phyloP scores from a whole-genome alignment of 2,329 filamentous ascomycete species.

The Clarireedia sp. region DNA sequence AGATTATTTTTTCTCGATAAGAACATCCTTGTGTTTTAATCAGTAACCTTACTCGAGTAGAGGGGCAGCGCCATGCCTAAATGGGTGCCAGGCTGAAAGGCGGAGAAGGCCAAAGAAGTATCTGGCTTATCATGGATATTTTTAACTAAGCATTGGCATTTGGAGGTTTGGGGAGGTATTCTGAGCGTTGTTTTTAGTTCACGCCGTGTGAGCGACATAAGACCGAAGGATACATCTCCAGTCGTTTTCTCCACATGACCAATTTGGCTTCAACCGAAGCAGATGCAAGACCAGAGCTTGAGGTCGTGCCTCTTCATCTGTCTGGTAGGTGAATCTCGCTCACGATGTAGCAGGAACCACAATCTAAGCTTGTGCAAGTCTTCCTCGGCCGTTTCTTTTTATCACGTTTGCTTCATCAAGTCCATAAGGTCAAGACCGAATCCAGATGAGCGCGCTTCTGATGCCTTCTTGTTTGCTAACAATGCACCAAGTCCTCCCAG shows the following conservation, averaged over 20 bases:
- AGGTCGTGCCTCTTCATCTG: too few species aligned
- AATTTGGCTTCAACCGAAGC: too few species aligned
- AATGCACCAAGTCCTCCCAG: conserved; percentile 55
- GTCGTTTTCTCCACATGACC: too few species aligned
- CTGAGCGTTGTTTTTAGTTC: too few species aligned
- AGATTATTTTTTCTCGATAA: conserved; percentile 17
- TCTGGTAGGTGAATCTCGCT: too few species aligned
- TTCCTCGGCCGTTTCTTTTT: not conserved
- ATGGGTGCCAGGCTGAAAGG: conserved; percentile 16
- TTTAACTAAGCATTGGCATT: not conserved
- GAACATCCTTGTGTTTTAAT: not conserved
- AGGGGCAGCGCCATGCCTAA: conserved; percentile 3
- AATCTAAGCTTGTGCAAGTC: not conserved
- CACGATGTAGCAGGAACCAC: too few species aligned
- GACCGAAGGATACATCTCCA: too few species aligned
- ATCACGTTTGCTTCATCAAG: conserved; percentile 32
- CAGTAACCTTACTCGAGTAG: too few species aligned
- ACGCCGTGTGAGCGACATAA: too few species aligned
- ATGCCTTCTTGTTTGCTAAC: conserved; percentile 33
- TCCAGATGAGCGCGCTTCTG: conserved; percentile 13
- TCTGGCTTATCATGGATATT: conserved; percentile 3
- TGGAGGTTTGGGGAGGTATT: not conserved
- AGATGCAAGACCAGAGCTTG: too few species aligned
- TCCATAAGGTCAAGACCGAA: conserved; percentile 33
- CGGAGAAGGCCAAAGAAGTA: conserved; percentile 3